These are phyloP conservation scores for Retiboletus flavoniger DNA, from an alignment of 1,284 basidiomycete genomes.

Conservation along the genomic window DNA sequence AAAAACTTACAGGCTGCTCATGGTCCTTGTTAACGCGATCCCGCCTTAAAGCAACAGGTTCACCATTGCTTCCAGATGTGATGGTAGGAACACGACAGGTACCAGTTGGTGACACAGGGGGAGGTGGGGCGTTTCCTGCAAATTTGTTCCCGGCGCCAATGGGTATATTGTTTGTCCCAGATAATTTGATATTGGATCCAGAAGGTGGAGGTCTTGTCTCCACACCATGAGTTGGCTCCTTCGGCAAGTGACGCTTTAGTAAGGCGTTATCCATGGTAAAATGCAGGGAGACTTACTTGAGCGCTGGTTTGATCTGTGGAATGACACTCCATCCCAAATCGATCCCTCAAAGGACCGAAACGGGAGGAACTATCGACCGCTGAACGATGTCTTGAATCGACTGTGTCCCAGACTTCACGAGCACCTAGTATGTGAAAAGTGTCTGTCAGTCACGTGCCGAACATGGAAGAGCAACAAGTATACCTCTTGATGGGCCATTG, in stretches of 20 bases:
- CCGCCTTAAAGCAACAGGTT: constrained; percentile 21
- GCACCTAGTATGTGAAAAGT: constrained; percentile 2
- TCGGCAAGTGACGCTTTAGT: constrained; percentile 13
- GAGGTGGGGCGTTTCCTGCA: constrained; percentile 3
- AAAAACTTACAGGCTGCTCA: constrained; percentile 24
- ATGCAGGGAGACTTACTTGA: constrained; percentile 20
- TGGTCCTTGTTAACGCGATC: constrained; percentile 19
- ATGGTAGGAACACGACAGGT: background rate
- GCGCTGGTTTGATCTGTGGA: constrained; percentile 17
- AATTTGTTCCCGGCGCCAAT: constrained; percentile 32
- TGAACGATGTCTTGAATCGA: constrained; percentile 21
- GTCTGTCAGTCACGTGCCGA: background rate
- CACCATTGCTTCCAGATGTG: constrained; percentile 21
- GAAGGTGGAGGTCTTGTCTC: constrained; percentile 19
- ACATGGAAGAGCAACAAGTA: background rate
- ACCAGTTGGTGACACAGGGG: background rate
- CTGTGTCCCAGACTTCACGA: constrained; percentile 28
- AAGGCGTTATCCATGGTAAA: background rate
- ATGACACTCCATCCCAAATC: constrained; percentile 22
- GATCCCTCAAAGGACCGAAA: constrained; percentile 20
- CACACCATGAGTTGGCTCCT: constrained; percentile 22
- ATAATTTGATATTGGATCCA: constrained; percentile 30
- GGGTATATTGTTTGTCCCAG: constrained; percentile 36
- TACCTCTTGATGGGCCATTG: constrained; percentile 21
- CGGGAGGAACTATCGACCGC: constrained; percentile 18